A percentile compares a stretch with the other conserved stretches of the same genome.
Conservation (phyloP, 345 rosid genomes). For the Xanthoceras sorbifolium region DNA sequence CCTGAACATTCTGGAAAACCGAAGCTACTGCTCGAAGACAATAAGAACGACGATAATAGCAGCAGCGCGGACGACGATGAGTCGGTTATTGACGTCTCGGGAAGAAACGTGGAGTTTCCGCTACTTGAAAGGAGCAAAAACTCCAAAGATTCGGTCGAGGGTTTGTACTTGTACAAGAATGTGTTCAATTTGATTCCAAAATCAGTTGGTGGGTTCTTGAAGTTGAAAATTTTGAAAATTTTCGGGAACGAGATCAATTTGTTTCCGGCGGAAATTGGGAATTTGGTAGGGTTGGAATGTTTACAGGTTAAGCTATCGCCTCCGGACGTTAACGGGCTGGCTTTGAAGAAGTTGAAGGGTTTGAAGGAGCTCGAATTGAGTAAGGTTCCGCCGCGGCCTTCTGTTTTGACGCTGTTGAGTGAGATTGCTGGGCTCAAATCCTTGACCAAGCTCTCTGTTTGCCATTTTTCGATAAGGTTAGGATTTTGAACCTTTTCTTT, state of each 20-base stretch:
- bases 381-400: conserved; percentile 66
- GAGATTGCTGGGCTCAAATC: conserved; percentile 76
- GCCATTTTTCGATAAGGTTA: conserved; percentile 89
- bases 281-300: conserved; percentile 69
- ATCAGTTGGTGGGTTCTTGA: conserved; percentile 54
- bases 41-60: background rate
- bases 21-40: conserved; percentile 11
- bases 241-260: conserved; percentile 78
- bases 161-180: conserved; percentile 71
- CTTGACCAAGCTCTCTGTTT: conserved; percentile 88
- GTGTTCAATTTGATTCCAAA: conserved; percentile 76
- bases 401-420: conserved; percentile 69
- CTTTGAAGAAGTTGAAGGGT: conserved; percentile 62
- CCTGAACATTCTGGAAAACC: conserved; percentile 24
- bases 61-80: conserved; percentile 47
- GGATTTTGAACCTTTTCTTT: background rate
- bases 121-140: conserved; percentile 34
- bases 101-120: conserved; percentile 67
- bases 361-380: conserved; percentile 90
- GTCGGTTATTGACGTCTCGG: conserved; percentile 69
- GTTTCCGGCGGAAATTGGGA: conserved; percentile 73
- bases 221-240: conserved; percentile 73
- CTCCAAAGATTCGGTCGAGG: conserved; percentile 46
- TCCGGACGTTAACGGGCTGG: conserved; percentile 57
- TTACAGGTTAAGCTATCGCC: conserved; percentile 83